Evolutionary conservation across 345 rosid genomes (phyloP).

Genomic region (Dipteronia sinensis): DNA sequence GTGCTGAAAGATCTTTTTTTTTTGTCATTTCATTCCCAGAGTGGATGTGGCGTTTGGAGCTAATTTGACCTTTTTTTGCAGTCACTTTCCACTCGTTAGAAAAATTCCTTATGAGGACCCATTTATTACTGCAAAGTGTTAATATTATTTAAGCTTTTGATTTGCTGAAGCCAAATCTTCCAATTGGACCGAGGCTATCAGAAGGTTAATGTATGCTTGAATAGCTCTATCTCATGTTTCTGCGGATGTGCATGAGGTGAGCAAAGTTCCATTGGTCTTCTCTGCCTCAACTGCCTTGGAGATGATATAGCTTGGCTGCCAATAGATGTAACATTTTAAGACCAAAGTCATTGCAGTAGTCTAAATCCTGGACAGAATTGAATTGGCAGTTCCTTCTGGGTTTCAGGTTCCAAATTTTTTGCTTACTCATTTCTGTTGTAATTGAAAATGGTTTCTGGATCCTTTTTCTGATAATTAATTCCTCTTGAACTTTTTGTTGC

Average conservation of each 20-base stretch:
- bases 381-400: background rate
- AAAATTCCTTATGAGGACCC: background rate
- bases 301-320: background rate
- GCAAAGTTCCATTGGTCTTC: background rate
- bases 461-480: background rate
- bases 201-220: background rate
- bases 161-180: background rate
- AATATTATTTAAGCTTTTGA: background rate
- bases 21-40: background rate
- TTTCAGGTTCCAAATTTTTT: background rate
- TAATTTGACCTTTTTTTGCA: background rate
- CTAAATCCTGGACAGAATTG: background rate
- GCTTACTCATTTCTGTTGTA: background rate
- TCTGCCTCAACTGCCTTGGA: background rate
- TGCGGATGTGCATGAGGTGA: background rate
- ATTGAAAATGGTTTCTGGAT: constrained; percentile 4
- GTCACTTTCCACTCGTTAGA: background rate
- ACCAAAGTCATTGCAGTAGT: background rate
- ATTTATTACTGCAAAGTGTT: background rate
- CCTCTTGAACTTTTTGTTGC: background rate
- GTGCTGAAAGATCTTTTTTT: background rate
- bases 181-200: background rate
- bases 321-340: background rate
- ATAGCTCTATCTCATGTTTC: constrained; percentile 3
- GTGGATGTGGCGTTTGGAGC: background rate